Conservation (phyloP, 202 grass and related monocot species). For the Bolboschoenoplectus hybrid region DNA sequence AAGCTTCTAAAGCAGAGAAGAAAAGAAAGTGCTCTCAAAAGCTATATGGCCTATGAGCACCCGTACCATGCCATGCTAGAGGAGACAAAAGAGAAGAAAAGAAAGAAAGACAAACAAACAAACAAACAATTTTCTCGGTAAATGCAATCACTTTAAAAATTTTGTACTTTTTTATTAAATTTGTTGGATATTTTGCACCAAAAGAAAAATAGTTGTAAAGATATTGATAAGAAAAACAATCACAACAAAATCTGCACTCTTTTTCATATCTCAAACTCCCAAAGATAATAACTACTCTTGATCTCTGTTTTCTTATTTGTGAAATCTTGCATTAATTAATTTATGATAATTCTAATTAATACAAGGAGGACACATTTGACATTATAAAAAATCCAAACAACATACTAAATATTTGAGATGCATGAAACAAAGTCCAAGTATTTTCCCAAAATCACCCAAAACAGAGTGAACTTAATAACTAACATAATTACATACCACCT, state of each 20-base stretch:
- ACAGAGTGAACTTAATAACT: not conserved
- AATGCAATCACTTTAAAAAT: conserved; percentile 11
- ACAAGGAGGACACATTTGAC: not conserved
- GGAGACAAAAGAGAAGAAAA: conserved; percentile 33
- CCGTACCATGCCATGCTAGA: conserved; percentile 38
- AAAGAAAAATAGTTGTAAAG: conserved; percentile 2
- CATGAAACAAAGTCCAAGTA: conserved; percentile 4
- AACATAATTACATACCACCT: not conserved
- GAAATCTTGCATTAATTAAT: not conserved
- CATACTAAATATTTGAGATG: not conserved
- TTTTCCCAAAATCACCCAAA: not conserved
- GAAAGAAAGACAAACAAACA: conserved; percentile 29
- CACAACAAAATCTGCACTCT: not conserved
- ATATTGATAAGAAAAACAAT: not conserved
- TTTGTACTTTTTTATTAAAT: not conserved
- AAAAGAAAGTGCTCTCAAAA: conserved; percentile 36
- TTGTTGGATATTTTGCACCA: not conserved
- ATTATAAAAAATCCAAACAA: not conserved
- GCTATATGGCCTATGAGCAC: conserved; percentile 31
- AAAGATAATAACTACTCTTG: not conserved
- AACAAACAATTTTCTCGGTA: conserved; percentile 28
- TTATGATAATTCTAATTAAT: not conserved
- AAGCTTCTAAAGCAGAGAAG: conserved; percentile 35
- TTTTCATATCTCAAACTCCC: not conserved
- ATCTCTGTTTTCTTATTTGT: not conserved